phyloP scores from a whole-genome alignment of 192 early-diverging fungal genomes.

The Entomortierella parvispora region DNA sequence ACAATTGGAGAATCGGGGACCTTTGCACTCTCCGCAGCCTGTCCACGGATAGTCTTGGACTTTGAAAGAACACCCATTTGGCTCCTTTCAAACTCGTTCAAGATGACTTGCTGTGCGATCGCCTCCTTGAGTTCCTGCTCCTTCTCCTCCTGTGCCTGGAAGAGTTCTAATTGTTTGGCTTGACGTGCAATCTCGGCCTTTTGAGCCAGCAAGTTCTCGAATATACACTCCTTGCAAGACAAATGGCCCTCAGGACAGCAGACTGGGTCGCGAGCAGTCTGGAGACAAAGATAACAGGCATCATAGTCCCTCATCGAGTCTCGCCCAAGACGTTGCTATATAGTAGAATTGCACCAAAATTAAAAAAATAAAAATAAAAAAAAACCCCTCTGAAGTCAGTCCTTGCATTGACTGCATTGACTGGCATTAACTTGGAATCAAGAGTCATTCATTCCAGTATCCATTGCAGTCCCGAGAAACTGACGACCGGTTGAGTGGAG shows the following conservation, averaged over 20 bases:
- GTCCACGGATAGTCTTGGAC: constrained; percentile 17
- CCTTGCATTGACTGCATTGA: too few species aligned
- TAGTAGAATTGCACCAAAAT: neutral
- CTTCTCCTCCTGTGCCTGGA: constrained; percentile 56
- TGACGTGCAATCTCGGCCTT: constrained; percentile 80
- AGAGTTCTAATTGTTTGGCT: constrained; percentile 55
- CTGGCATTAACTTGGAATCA: too few species aligned
- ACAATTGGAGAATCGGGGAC: neutral
- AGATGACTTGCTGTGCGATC: constrained; percentile 62
- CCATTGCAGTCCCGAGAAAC: too few species aligned
- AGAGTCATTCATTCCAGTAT: too few species aligned
- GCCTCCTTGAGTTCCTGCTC: constrained; percentile 53
- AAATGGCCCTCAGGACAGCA: constrained; percentile 82
- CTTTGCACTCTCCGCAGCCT: neutral
- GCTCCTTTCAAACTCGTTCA: constrained; percentile 70
- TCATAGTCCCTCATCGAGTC: constrained; percentile 88
- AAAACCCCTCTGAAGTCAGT: too few species aligned
- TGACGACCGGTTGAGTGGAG: too few species aligned
- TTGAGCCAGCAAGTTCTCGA: constrained; percentile 85
- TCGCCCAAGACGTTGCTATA: constrained; percentile 79
- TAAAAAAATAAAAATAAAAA: too few species aligned
- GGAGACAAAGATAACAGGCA: constrained; percentile 89
- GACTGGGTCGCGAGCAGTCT: constrained; percentile 76
- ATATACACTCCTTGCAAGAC: constrained; percentile 90
- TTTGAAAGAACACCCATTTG: constrained; percentile 66